Percentiles rank a stretch among this genome's conserved stretches.
phyloP scores from a whole-genome alignment of 208 protist species.

The Herpetomonas samuelpessoai region DNA sequence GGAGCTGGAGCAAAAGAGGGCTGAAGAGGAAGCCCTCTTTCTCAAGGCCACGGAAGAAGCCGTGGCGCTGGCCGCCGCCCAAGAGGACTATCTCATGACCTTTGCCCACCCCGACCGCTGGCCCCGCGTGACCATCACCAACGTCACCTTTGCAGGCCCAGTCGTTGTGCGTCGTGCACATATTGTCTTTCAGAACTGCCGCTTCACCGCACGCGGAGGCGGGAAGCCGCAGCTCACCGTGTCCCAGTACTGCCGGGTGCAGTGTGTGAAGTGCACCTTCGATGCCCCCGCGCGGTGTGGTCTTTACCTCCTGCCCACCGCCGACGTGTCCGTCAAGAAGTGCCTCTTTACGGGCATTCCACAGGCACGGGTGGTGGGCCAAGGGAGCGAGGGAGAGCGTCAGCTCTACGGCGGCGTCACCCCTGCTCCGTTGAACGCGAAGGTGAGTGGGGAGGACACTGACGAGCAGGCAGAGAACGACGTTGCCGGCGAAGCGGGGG shows the following conservation, averaged over 20 bases:
- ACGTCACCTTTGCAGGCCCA: conserved; percentile 70
- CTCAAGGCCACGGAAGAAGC: conserved; percentile 63
- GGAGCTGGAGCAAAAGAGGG: conserved; percentile 58
- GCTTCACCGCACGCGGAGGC: conserved; percentile 27
- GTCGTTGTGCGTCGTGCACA: conserved; percentile 74
- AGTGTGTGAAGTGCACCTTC: conserved; percentile 76
- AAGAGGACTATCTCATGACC: conserved; percentile 79
- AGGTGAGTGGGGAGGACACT: neutral
- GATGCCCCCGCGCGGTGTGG: conserved; percentile 42
- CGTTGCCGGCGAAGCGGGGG: neutral
- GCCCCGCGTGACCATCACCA: conserved; percentile 56
- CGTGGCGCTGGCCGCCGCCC: conserved; percentile 45
- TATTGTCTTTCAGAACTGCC: conserved; percentile 80
- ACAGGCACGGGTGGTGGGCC: conserved; percentile 9
- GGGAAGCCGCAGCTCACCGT: conserved; percentile 61
- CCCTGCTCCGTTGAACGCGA: neutral
- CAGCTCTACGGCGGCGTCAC: conserved; percentile 5
- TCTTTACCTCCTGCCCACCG: conserved; percentile 66
- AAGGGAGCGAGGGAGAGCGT: conserved; percentile 5
- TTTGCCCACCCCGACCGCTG: conserved; percentile 83
- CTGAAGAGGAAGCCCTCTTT: conserved; percentile 51
- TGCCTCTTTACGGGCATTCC: conserved; percentile 73
- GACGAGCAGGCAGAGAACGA: neutral
- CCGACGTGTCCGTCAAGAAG: conserved; percentile 45
- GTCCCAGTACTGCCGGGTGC: conserved; percentile 76